These are phyloP conservation scores for Teunomyces panamensis DNA, from an alignment of 805 yeast species.

Conservation along the genomic window DNA sequence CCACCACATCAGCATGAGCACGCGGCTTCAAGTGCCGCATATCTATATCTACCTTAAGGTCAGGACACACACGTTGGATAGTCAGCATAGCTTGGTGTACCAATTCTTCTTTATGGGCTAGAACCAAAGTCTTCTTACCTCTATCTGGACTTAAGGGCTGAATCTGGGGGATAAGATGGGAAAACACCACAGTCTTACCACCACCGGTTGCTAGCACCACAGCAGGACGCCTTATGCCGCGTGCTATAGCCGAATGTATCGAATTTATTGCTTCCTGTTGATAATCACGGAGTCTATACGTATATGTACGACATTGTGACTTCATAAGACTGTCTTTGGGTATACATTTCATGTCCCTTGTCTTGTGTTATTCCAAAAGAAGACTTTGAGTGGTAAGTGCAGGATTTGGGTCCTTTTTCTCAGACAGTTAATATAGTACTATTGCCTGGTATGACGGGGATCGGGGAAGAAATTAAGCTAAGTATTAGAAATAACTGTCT, in stretches of 20 bases:
- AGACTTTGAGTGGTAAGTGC: too few relatives aligned
- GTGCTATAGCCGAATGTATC: conserved; percentile 47
- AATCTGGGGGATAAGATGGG: conserved; percentile 50
- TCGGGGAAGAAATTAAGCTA: too few relatives aligned
- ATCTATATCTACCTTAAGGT: conserved; percentile 57
- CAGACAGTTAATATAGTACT: too few relatives aligned
- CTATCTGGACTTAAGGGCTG: conserved; percentile 22
- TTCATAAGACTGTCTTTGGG: not conserved
- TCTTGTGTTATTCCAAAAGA: not conserved
- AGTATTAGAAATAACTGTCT: too few relatives aligned
- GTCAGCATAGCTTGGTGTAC: conserved; percentile 64
- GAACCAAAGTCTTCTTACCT: conserved; percentile 48
- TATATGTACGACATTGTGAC: not conserved
- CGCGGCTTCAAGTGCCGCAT: conserved; percentile 55
- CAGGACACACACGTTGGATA: conserved; percentile 47
- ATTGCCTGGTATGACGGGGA: too few relatives aligned
- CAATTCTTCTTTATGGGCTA: conserved; percentile 82
- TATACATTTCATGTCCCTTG: not conserved
- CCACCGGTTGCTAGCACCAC: conserved; percentile 92
- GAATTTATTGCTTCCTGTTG: conserved; percentile 67
- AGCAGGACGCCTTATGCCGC: conserved; percentile 59
- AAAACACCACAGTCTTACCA: conserved; percentile 84
- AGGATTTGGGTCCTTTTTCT: too few relatives aligned
- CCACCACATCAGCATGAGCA: conserved; percentile 56
- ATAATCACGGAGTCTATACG: conserved; percentile 42